Evolutionary conservation across 75 land plant species (phyloP).

Genomic region (Selaginella moellendorffii): DNA sequence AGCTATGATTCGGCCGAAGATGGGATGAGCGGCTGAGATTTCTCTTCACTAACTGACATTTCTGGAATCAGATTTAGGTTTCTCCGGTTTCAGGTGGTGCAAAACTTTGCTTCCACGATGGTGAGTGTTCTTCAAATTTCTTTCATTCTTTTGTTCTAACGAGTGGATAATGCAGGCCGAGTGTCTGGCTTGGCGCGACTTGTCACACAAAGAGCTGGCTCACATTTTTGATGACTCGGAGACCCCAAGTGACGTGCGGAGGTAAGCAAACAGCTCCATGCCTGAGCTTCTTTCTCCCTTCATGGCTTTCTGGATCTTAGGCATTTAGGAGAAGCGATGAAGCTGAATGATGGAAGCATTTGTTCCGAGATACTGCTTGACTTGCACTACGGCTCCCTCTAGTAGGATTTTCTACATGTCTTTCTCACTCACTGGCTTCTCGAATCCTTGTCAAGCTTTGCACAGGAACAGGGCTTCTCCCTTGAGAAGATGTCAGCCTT

Average conservation of each 20-base stretch:
- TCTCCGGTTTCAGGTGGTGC: background rate
- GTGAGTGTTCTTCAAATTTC: too few species aligned
- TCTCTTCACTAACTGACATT: background rate
- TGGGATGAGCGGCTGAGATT: background rate
- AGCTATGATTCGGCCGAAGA: too few species aligned
- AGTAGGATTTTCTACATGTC: background rate
- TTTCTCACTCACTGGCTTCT: too few species aligned
- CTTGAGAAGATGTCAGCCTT: constrained; percentile 25
- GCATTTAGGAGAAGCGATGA: background rate
- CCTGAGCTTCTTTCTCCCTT: too few species aligned
- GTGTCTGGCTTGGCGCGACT: constrained; percentile 14
- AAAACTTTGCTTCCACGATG: background rate
- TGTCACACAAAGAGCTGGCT: constrained; percentile 12
- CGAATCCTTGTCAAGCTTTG: constrained; percentile 21
- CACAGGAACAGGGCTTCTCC: constrained; percentile 24
- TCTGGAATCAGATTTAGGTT: background rate
- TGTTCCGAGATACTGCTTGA: background rate
- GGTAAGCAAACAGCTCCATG: too few species aligned
- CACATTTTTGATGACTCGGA: constrained; percentile 12
- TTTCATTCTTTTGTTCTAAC: background rate
- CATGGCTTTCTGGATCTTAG: too few species aligned
- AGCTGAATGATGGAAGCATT: background rate
- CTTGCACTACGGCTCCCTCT: constrained; percentile 2
- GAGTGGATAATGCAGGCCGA: constrained; percentile 8
- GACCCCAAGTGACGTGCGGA: constrained; percentile 10